Evolutionary conservation across 2,329 filamentous ascomycete genomes (phyloP).

Genomic region (Colletotrichum sojae): DNA sequence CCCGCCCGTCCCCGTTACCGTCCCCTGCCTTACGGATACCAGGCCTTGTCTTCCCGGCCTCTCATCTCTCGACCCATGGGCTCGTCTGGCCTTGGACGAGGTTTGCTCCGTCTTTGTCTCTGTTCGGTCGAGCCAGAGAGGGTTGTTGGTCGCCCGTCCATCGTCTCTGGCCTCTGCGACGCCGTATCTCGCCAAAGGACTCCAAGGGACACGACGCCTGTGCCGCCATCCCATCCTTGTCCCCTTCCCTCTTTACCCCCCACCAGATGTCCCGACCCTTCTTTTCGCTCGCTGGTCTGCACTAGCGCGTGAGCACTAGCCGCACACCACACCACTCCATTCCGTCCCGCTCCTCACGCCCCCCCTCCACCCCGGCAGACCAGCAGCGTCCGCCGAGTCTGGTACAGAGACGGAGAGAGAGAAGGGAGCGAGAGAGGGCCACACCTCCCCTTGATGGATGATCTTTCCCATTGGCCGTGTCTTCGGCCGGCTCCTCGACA

Average conservation of each 20-base stretch:
- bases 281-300: constrained; percentile 26
- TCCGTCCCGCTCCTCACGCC: constrained; percentile 28
- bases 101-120: constrained; percentile 5
- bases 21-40: constrained; percentile 24
- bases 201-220: constrained; percentile 18
- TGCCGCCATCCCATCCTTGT: constrained; percentile 33
- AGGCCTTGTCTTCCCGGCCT: constrained; percentile 11
- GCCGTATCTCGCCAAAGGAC: constrained; percentile 22
- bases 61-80: constrained; percentile 28
- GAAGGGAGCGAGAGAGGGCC: constrained; percentile 9
- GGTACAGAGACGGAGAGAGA: constrained; percentile 5
- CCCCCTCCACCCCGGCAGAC: constrained; percentile 3
- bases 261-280: constrained; percentile 34
- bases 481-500: constrained; percentile 50
- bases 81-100: neutral
- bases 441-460: constrained; percentile 35
- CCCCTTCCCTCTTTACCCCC: constrained; percentile 29
- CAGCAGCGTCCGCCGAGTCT: constrained; percentile 19
- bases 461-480: constrained; percentile 39
- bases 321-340: constrained; percentile 32
- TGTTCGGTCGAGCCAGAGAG: neutral
- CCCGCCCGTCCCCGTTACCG: constrained; percentile 25
- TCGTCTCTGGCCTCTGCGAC: constrained; percentile 2
- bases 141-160: neutral
- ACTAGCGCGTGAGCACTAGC: constrained; percentile 2